Evolutionary conservation across 1,139 yeast genomes (phyloP).

Genomic region (Hyphopichia fennica): DNA sequence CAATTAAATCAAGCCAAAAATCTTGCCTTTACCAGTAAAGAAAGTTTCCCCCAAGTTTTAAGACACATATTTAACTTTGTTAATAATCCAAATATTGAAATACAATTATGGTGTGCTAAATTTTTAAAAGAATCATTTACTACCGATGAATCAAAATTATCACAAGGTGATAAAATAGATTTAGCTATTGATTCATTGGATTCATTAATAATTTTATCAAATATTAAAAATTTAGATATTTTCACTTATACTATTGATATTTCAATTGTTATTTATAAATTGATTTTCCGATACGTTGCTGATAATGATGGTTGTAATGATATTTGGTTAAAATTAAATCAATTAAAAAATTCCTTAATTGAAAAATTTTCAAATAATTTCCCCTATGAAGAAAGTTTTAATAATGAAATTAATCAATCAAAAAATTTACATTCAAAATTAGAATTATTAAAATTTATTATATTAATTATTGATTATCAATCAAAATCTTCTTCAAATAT

Average conservation of each 20-base stretch:
- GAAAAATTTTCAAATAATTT: conserved; percentile 36
- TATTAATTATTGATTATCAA: conserved; percentile 70
- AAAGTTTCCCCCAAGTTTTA: conserved; percentile 52
- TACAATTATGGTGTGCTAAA: conserved; percentile 48
- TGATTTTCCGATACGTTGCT: conserved; percentile 43
- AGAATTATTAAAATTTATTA: conserved; percentile 70
- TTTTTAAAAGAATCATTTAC: conserved; percentile 47
- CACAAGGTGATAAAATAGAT: conserved; percentile 37
- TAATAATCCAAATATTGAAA: conserved; percentile 28
- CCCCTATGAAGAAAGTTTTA: conserved; percentile 48
- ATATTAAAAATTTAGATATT: conserved; percentile 27
- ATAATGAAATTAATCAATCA: conserved; percentile 47
- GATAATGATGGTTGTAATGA: conserved; percentile 45
- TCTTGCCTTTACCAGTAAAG: conserved; percentile 46
- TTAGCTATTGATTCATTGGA: conserved; percentile 44
- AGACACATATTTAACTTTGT: conserved; percentile 51
- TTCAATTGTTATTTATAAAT: conserved; percentile 34
- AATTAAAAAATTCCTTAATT: conserved; percentile 40
- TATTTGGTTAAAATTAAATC: conserved; percentile 43
- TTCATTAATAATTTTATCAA: conserved; percentile 28
- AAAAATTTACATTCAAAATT: conserved; percentile 59
- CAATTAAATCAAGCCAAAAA: conserved; percentile 53
- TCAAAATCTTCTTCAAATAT: conserved; percentile 41
- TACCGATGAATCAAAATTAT: conserved; percentile 24
- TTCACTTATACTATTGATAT: conserved; percentile 37